Percentiles rank a stretch among this genome's conserved stretches.
Conservation (phyloP, 805 yeast species). For the Martiniozyma abietophila region DNA sequence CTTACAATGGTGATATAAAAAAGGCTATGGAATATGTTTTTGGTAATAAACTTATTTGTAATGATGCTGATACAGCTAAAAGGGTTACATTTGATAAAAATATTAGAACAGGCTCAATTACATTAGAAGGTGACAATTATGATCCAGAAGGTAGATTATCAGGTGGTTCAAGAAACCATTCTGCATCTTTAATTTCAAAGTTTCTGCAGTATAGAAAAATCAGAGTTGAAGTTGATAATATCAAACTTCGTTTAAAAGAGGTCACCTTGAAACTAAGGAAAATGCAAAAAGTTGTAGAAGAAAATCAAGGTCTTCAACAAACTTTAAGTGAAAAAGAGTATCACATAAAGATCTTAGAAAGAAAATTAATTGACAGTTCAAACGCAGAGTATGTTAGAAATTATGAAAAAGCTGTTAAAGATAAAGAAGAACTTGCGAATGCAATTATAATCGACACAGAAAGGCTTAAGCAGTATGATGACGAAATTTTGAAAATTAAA, state of each 20-base stretch:
- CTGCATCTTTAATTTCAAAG: slow-evolving; percentile 48
- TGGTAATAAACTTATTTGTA: slow-evolving; percentile 82
- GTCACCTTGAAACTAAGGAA: slow-evolving; percentile 33
- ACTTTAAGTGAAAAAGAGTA: slow-evolving; percentile 49
- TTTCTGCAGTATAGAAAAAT: slow-evolving; percentile 49
- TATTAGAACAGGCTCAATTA: slow-evolving; percentile 73
- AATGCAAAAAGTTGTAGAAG: slow-evolving; percentile 35
- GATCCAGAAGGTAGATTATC: slow-evolving; percentile 95
- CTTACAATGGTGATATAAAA: slow-evolving; percentile 57
- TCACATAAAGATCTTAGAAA: slow-evolving; percentile 46
- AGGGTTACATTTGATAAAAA: slow-evolving; percentile 79
- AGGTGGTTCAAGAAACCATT: slow-evolving; percentile 77
- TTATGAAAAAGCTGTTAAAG: slow-evolving; percentile 6
- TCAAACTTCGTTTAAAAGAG: slow-evolving; percentile 32
- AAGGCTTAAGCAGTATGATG: slow-evolving; percentile 30
- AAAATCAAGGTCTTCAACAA: slow-evolving; percentile 49
- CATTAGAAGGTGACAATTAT: slow-evolving; percentile 86
- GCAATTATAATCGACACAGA: slow-evolving; percentile 37
- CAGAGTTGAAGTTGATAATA: slow-evolving; percentile 32
- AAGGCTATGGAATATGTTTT: slow-evolving; percentile 89
- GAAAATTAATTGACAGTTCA: slow-evolving; percentile 46
- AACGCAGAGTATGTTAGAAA: slow-evolving; percentile 47
- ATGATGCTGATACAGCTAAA: slow-evolving; percentile 82
- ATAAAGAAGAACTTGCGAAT: slow-evolving; percentile 31
- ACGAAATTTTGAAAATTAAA: slow-evolving; percentile 47